A percentile compares a stretch with the other conserved stretches of the same genome.
phyloP scores from a whole-genome alignment of 2,329 filamentous ascomycete genomes.

The Esteya vermicola region DNA sequence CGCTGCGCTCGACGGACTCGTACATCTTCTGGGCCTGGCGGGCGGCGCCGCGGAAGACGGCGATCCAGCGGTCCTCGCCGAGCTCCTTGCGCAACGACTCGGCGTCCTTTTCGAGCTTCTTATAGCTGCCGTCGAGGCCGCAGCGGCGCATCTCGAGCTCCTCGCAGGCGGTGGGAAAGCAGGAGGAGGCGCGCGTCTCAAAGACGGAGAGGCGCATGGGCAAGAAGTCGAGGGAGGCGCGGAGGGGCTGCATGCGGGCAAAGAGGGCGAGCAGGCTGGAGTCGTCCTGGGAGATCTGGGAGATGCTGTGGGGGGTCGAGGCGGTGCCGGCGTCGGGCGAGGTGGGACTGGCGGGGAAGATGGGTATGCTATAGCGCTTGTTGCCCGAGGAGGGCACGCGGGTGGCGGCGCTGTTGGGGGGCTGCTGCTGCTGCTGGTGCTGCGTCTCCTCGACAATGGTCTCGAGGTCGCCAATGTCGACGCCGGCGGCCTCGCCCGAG shows the following conservation, averaged over 20 bases:
- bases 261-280: slow-evolving; percentile 80
- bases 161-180: slow-evolving; percentile 83
- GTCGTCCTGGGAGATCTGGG: slow-evolving; percentile 59
- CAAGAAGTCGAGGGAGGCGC: slow-evolving; percentile 86
- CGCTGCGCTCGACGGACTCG: slow-evolving; percentile 81
- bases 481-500: slow-evolving; percentile 47
- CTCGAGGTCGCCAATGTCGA: slow-evolving; percentile 78
- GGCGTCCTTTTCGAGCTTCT: slow-evolving; percentile 77
- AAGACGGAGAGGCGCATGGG: slow-evolving; percentile 90
- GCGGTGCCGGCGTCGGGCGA: slow-evolving; percentile 27
- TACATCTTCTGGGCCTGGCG: slow-evolving; percentile 93
- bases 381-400: slow-evolving; percentile 32
- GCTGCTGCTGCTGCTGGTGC: slow-evolving; percentile 14
- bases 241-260: slow-evolving; percentile 84
- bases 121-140: slow-evolving; percentile 71
- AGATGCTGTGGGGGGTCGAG: slow-evolving; percentile 18
- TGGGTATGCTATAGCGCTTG: slow-evolving; percentile 55
- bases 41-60: slow-evolving; percentile 87
- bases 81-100: slow-evolving; percentile 81
- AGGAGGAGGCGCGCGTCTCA: slow-evolving; percentile 56
- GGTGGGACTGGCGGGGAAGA: slow-evolving; percentile 47
- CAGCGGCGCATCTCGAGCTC: slow-evolving; percentile 67
- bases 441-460: slow-evolving; percentile 87
- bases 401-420: slow-evolving; percentile 15
- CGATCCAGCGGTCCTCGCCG: slow-evolving; percentile 89